Evolutionary conservation across 2,329 filamentous ascomycete species (phyloP).

Genomic region (Neonectria ditissima): DNA sequence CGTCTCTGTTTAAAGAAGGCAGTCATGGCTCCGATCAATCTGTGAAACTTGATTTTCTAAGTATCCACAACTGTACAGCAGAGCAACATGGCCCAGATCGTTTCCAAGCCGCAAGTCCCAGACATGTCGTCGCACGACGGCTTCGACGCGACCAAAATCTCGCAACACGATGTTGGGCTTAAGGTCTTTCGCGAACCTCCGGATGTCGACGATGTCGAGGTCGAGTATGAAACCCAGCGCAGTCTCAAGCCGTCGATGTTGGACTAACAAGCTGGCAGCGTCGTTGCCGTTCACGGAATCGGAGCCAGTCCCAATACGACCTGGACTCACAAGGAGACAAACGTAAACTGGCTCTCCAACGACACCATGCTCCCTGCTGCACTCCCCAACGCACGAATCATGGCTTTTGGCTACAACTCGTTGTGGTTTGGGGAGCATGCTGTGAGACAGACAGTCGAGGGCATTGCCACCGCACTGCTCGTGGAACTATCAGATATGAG

Average conservation of each 20-base stretch:
- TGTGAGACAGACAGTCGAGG: slow-evolving; percentile 10
- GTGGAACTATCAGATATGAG: neutral
- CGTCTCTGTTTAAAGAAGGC: neutral
- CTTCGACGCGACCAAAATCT: too few relatives aligned
- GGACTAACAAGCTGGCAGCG: neutral
- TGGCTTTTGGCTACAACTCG: slow-evolving; percentile 28
- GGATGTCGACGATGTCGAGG: slow-evolving; percentile 10
- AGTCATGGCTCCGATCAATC: neutral
- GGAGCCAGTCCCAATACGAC: slow-evolving; percentile 17
- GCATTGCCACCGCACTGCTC: slow-evolving; percentile 15
- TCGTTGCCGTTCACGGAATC: slow-evolving; percentile 29
- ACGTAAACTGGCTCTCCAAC: slow-evolving; percentile 21
- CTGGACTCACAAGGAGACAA: slow-evolving; percentile 16
- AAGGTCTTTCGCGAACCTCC: neutral
- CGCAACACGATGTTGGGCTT: neutral
- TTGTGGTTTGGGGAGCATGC: slow-evolving; percentile 26
- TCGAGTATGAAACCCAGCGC: slow-evolving; percentile 13
- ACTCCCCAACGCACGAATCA: slow-evolving; percentile 24
- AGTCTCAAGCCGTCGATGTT: neutral
- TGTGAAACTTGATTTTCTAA: too few relatives aligned
- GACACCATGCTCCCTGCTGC: slow-evolving; percentile 22
- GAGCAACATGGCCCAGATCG: neutral
- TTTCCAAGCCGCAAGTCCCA: neutral
- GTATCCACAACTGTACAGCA: too few relatives aligned
- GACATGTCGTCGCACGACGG: too few relatives aligned